phyloP scores from a whole-genome alignment of 768 basidiomycete genomes.

The Mycena amicta region DNA sequence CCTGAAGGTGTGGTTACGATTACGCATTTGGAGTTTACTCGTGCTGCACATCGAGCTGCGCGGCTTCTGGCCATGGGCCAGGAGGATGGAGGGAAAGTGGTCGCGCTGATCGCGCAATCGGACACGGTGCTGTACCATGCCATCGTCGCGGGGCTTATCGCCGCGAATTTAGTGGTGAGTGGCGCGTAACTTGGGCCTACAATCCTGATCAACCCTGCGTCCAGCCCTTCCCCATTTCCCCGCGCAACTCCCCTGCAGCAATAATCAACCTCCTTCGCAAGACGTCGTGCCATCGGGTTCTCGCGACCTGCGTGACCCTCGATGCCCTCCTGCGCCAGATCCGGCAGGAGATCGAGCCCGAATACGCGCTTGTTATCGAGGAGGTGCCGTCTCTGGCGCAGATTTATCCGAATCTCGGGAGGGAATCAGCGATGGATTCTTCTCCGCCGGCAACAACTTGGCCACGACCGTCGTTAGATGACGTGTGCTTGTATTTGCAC shows the following conservation, averaged over 20 bases:
- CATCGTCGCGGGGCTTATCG: conserved; percentile 27
- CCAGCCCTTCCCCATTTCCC: conserved; percentile 40
- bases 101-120: conserved; percentile 34
- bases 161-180: conserved; percentile 33
- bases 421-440: too few relatives aligned
- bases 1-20: conserved; percentile 11
- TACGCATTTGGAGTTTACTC: conserved; percentile 19
- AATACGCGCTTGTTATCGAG: neutral
- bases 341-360: neutral
- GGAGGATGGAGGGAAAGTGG: conserved; percentile 28
- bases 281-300: conserved; percentile 33
- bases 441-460: too few relatives aligned
- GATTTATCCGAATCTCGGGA: conserved; percentile 30
- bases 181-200: too few relatives aligned
- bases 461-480: too few relatives aligned
- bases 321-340: conserved; percentile 18
- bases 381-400: conserved; percentile 6
- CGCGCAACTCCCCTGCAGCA: conserved; percentile 38
- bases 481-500: conserved; percentile 7
- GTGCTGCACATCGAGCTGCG: conserved; percentile 33
- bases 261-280: conserved; percentile 34
- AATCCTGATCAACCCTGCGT: conserved; percentile 15
- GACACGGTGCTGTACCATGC: conserved; percentile 34
- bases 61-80: conserved; percentile 23
- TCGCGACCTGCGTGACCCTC: conserved; percentile 31